Percentiles rank a stretch among this genome's conserved stretches.
phyloP scores from a whole-genome alignment of 768 basidiomycete genomes.

The Lentinula detonsa region DNA sequence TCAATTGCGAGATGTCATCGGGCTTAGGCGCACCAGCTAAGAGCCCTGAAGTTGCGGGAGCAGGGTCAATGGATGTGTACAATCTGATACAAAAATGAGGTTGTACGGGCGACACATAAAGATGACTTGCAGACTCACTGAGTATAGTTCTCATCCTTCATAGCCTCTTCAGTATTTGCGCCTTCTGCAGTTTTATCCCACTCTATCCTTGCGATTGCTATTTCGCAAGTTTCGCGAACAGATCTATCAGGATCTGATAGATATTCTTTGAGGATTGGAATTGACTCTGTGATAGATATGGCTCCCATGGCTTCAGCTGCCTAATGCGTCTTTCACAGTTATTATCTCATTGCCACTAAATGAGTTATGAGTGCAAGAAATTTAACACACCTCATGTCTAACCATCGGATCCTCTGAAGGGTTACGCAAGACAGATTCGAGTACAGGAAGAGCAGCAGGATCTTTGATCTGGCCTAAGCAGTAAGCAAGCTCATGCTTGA shows the following conservation, averaged over 20 bases:
- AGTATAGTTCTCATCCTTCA: constrained; percentile 22
- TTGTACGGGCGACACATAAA: too few relatives aligned
- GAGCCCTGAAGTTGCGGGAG: constrained; percentile 68
- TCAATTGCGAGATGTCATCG: constrained; percentile 39
- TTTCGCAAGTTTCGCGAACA: constrained; percentile 95
- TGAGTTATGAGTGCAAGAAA: not conserved
- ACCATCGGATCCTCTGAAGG: constrained; percentile 88
- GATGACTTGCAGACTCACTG: constrained; percentile 27
- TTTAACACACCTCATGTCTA: constrained; percentile 74
- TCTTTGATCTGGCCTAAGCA: constrained; percentile 90
- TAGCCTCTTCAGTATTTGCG: constrained; percentile 31
- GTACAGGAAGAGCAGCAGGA: constrained; percentile 64
- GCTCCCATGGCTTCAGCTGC: constrained; percentile 99
- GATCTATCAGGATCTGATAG: constrained; percentile 63
- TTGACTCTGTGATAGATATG: constrained; percentile 61
- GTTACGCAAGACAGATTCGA: constrained; percentile 73
- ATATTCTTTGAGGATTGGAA: constrained; percentile 69
- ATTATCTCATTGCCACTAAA: constrained; percentile 8
- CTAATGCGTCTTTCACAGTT: constrained; percentile 30
- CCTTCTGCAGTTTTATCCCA: constrained; percentile 85
- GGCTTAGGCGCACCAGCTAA: constrained; percentile 48
- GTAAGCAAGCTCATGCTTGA: constrained; percentile 97
- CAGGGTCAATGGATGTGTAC: constrained; percentile 87
- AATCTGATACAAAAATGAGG: constrained; percentile 28
- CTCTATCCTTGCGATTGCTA: constrained; percentile 91